These are phyloP conservation scores for Lentinula novae-zelandiae DNA, from an alignment of 1,284 basidiomycete genomes.

Conservation along the genomic window DNA sequence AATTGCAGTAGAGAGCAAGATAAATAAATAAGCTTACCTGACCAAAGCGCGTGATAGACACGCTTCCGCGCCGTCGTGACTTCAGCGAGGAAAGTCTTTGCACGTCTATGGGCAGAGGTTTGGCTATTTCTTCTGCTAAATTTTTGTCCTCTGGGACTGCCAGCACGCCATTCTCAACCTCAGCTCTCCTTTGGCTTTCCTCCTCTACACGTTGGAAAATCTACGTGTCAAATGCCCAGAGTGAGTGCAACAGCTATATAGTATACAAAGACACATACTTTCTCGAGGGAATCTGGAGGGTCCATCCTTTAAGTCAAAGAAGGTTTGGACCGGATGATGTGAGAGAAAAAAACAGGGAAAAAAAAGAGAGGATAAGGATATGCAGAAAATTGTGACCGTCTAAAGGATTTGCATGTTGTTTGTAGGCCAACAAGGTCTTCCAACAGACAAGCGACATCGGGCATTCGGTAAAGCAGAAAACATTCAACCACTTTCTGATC, in stretches of 20 bases:
- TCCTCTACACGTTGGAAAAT: slow-evolving; percentile 19
- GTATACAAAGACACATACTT: not conserved
- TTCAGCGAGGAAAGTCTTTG: not conserved
- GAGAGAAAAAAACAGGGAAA: not conserved
- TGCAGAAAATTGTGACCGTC: not conserved
- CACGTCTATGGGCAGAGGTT: not conserved
- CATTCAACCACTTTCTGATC: not conserved
- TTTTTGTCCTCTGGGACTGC: not conserved
- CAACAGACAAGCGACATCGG: not conserved
- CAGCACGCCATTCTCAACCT: not conserved
- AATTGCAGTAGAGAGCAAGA: not conserved
- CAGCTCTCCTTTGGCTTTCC: slow-evolving; percentile 13
- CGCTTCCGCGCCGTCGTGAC: slow-evolving; percentile 11
- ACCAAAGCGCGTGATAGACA: slow-evolving; percentile 13
- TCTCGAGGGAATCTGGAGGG: slow-evolving; percentile 12
- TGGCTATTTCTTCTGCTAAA: not conserved
- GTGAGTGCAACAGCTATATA: not conserved
- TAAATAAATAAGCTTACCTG: not conserved
- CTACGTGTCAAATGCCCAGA: slow-evolving; percentile 8
- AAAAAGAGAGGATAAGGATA: not conserved
- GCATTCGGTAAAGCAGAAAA: not conserved
- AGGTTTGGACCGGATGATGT: not conserved
- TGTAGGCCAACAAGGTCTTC: not conserved
- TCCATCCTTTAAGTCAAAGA: slow-evolving; percentile 3
- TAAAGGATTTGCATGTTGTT: not conserved